Conservation (phyloP, 2,329 filamentous ascomycete genomes). For the Stachybotrys chartarum region DNA sequence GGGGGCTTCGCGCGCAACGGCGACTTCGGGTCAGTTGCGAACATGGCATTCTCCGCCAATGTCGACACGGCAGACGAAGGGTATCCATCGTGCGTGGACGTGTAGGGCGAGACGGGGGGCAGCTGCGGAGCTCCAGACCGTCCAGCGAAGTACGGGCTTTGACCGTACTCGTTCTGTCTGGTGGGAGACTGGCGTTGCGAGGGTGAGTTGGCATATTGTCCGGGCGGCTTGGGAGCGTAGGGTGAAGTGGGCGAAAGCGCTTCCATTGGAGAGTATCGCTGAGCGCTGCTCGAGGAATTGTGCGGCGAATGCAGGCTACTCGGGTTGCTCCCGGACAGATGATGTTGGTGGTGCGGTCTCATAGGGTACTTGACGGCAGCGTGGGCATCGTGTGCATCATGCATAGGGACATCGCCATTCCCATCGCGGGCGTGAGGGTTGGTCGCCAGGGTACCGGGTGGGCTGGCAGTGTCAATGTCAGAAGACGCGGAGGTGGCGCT, state of each 20-base stretch:
- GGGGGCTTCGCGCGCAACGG: conserved; percentile 46
- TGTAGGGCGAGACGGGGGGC: conserved; percentile 64
- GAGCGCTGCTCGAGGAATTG: conserved; percentile 70
- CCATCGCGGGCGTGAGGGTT: conserved; percentile 57
- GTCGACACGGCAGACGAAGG: conserved; percentile 64
- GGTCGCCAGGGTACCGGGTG: conserved; percentile 50
- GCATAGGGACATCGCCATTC: conserved; percentile 77
- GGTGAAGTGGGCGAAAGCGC: conserved; percentile 72
- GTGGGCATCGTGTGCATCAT: conserved; percentile 77
- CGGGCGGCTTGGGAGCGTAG: conserved; percentile 59
- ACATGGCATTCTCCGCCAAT: conserved; percentile 55
- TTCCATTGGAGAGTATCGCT: conserved; percentile 96
- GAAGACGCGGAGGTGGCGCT: conserved; percentile 17
- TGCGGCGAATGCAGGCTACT: conserved; percentile 64
- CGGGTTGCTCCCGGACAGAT: conserved; percentile 46
- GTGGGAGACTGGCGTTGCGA: conserved; percentile 71
- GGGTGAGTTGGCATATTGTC: conserved; percentile 45
- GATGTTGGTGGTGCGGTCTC: conserved; percentile 70
- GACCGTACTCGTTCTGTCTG: conserved; percentile 54
- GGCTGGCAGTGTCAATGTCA: conserved; percentile 29
- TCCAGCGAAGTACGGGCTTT: conserved; percentile 50
- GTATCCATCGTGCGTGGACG: conserved; percentile 63
- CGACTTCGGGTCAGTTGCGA: conserved; percentile 49
- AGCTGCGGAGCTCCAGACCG: conserved; percentile 50
- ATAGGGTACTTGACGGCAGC: conserved; percentile 80